A percentile compares a stretch with the other conserved stretches of the same genome.
phyloP scores from a whole-genome alignment of 768 basidiomycete genomes.

The Russula sp. region DNA sequence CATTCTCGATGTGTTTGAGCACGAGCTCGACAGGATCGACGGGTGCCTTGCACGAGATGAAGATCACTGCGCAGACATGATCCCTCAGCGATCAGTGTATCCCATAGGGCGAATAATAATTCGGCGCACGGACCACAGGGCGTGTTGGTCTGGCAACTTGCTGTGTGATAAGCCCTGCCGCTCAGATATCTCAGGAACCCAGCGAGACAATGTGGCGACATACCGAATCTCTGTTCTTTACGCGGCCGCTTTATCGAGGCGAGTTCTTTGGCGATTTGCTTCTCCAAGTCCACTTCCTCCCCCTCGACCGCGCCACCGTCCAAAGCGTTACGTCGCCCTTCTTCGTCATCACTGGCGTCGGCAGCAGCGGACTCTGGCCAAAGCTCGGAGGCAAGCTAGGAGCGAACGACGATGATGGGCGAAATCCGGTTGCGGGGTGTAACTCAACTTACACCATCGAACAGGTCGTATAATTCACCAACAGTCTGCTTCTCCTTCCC shows the following conservation, averaged over 20 bases:
- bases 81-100: background rate
- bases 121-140: slow-evolving; percentile 54
- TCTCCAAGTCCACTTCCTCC: slow-evolving; percentile 46
- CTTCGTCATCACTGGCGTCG: slow-evolving; percentile 6
- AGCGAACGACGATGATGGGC: background rate
- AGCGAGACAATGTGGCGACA: slow-evolving; percentile 22
- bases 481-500: slow-evolving; percentile 78
- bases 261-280: slow-evolving; percentile 65
- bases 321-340: slow-evolving; percentile 22
- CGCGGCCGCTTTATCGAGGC: slow-evolving; percentile 62
- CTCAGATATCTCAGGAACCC: background rate
- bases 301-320: slow-evolving; percentile 36
- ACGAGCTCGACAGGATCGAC: slow-evolving; percentile 72
- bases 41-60: slow-evolving; percentile 74
- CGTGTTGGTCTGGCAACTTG: slow-evolving; percentile 73
- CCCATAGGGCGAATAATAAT: slow-evolving; percentile 4
- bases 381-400: slow-evolving; percentile 60
- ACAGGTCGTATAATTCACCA: slow-evolving; percentile 71
- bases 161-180: slow-evolving; percentile 34
- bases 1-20: slow-evolving; percentile 53
- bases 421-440: background rate
- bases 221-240: slow-evolving; percentile 61
- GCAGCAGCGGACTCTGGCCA: slow-evolving; percentile 46
- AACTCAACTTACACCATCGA: slow-evolving; percentile 54
- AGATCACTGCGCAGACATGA: slow-evolving; percentile 47